Base-by-base conservation (phyloP, 2,329 filamentous ascomycete species). In the Zopfia rhizophila region DNA sequence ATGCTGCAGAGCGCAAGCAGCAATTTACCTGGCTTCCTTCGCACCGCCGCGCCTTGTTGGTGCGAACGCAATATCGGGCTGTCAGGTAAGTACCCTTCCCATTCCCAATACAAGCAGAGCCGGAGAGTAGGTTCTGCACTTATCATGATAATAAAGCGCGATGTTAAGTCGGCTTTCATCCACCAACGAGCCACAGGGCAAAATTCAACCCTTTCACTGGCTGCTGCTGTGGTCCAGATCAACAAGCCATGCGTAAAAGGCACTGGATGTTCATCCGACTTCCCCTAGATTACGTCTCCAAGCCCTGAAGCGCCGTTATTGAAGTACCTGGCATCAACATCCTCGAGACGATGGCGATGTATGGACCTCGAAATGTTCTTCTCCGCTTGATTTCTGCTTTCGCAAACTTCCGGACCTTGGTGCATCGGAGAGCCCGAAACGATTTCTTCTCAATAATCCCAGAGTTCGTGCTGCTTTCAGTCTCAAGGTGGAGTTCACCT, bases 111-210 rank as follows among this genome's bases (percentile, higher is more conserved):
- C 39, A 25, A 57, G 25, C 45, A 59, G 57, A 38, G 44, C 43
- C 60, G 58, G 61, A 61, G 57, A 31, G 30, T 23, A 48, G 45
- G 47, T 57, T 61, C 56, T 56, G 60, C 51, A 51, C 33, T 51
- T 48, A 40, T 51, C 48, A 30, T 44, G 45, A 54, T 38, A 39
- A 48, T 55, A 40, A 38, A 48, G 39, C 46, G 40, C 39, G 31
- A 30, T 45, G 25, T 40, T 57, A 51, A 51, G 43, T 25, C 45
- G 44, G 40, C 37, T 55, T 55, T 48, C 30, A 49, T 51, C 49
- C 51, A 55, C 43, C 52, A 51, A 35, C 46, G 40, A 53, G 37
- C 38, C 52, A 58, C 49, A 55, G 43, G 44, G 38, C 42, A 22
- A 16, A 21, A 10, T 22, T 27, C 27, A 23, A 16, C 19, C 24